phyloP scores from a whole-genome alignment of 2,329 filamentous ascomycete species.

The Endoconidiophora polonica region DNA sequence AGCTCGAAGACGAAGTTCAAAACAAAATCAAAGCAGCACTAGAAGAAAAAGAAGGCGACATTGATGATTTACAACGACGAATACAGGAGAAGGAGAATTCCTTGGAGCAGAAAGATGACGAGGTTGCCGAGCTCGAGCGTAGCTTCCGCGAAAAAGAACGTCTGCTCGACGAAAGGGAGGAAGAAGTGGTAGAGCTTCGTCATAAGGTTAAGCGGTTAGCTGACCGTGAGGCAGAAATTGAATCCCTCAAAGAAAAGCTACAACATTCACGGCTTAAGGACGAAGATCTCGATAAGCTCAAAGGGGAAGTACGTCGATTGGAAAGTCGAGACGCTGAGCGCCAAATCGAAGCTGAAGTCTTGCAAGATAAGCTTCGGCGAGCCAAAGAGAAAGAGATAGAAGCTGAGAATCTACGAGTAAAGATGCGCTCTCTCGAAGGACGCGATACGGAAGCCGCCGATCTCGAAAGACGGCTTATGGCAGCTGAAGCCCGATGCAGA shows the following conservation, averaged over 20 bases:
- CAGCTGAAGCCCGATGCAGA: constrained; percentile 42
- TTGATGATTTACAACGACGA: constrained; percentile 17
- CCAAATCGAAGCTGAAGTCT: constrained; percentile 5
- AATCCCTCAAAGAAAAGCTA: constrained; percentile 8
- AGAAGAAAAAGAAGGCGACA: constrained; percentile 34
- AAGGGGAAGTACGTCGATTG: constrained; percentile 7
- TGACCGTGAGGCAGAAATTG: constrained; percentile 10
- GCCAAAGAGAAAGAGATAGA: constrained; percentile 10
- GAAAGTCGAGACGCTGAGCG: constrained; percentile 6
- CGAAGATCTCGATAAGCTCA: constrained; percentile 2
- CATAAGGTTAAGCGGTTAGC: constrained; percentile 6
- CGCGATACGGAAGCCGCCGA: constrained; percentile 8
- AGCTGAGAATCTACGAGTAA: constrained; percentile 5
- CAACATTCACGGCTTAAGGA: neutral
- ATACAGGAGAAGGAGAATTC: constrained; percentile 5
- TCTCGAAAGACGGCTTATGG: constrained; percentile 30
- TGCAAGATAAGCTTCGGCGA: constrained; percentile 7
- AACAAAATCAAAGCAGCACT: constrained; percentile 36
- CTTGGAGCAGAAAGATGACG: constrained; percentile 7
- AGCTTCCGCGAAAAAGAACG: constrained; percentile 5
- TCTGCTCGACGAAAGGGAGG: constrained; percentile 5
- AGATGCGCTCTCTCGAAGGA: constrained; percentile 5
- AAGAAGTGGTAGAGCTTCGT: constrained; percentile 5
- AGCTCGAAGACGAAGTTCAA: constrained; percentile 26
- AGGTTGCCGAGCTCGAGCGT: constrained; percentile 23